Percentiles rank a stretch among this genome's conserved stretches.
Conservation (phyloP, 2,329 filamentous ascomycete species). For the Harringtonia lauricola region DNA sequence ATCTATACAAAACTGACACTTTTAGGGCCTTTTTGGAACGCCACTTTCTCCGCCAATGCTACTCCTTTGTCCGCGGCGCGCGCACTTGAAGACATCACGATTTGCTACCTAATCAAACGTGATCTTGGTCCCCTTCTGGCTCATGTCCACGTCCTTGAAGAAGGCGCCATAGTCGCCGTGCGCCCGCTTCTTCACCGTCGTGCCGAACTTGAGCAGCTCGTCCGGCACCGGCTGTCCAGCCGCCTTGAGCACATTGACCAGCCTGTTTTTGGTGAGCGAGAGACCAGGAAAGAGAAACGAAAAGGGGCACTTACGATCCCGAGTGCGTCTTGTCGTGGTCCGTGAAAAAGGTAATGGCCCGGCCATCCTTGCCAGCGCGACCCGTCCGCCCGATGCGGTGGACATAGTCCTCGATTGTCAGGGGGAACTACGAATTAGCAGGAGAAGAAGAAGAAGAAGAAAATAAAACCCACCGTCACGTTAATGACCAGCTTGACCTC, state of each 20-base stretch:
- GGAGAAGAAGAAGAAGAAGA: not conserved
- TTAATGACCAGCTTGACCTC: conserved; percentile 93
- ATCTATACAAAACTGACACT: not conserved
- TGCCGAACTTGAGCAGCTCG: conserved; percentile 87
- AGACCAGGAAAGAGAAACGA: not conserved
- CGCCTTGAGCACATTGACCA: conserved; percentile 92
- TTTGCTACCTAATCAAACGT: conserved; percentile 75
- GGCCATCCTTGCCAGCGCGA: conserved; percentile 77
- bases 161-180: conserved; percentile 94
- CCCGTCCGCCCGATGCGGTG: conserved; percentile 94
- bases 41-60: conserved; percentile 39
- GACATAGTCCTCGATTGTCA: conserved; percentile 95
- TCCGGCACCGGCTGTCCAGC: conserved; percentile 87
- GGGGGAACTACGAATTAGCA: conserved; percentile 50
- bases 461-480: conserved; percentile 50
- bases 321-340: conserved; percentile 88
- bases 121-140: conserved; percentile 81
- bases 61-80: conserved; percentile 15
- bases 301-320: conserved; percentile 56
- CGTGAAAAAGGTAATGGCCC: conserved; percentile 89
- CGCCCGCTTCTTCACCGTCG: conserved; percentile 97
- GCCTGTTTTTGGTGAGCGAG: conserved; percentile 28
- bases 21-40: conserved; percentile 39
- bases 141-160: conserved; percentile 80
- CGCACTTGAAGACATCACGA: too few relatives aligned